Conservation (phyloP, 441 rosid genomes). For the Eutrema salsugineum region DNA sequence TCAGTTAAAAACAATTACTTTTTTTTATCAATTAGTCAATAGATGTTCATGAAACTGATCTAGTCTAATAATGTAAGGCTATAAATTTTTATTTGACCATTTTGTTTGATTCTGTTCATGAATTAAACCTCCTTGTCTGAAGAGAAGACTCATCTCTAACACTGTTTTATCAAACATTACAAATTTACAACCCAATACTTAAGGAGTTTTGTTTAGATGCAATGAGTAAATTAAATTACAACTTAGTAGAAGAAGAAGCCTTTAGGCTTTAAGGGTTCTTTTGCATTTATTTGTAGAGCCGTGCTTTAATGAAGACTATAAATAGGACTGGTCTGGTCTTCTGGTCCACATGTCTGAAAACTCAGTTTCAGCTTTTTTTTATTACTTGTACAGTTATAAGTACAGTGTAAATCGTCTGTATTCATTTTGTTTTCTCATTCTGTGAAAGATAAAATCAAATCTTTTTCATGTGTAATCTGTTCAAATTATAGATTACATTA, state of each 20-base stretch:
- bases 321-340: constrained; percentile 19
- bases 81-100: background rate
- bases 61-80: background rate
- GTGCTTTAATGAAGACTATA: constrained; percentile 23
- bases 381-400: background rate
- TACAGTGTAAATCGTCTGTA: background rate
- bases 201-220: constrained; percentile 1
- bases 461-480: no score
- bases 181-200: background rate
- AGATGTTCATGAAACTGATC: background rate
- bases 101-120: constrained; percentile 3
- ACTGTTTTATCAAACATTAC: background rate
- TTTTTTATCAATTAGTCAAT: background rate
- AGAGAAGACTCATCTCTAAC: background rate
- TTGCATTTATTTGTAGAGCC: constrained; percentile 17
- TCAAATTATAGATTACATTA: background rate
- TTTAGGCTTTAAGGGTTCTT: background rate
- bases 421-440: constrained; percentile 10
- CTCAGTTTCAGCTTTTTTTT: constrained; percentile 11
- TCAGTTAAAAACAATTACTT: constrained; percentile 14
- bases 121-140: background rate
- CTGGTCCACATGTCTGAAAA: constrained; percentile 18
- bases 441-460: constrained; percentile 16
- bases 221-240: background rate
- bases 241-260: constrained; percentile 2